phyloP scores from a whole-genome alignment of 31 red algal species.

The Asparagopsis taxiformis region DNA sequence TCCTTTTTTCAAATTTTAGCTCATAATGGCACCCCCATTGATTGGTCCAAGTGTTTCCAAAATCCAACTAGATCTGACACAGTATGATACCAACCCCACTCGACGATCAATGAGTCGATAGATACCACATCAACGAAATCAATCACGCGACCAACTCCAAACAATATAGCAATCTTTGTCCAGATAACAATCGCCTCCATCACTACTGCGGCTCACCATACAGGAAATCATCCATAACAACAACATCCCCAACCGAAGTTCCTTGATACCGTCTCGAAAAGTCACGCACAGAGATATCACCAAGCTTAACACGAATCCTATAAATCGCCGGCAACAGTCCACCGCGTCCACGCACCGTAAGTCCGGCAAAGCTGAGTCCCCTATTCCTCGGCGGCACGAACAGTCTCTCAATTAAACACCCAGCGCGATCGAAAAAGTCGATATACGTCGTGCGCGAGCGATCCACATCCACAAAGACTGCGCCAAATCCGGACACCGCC shows the following conservation, averaged over 20 bases:
- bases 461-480: constrained; percentile 54
- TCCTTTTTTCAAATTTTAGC: no score
- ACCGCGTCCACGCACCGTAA: background rate
- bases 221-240: constrained; percentile 48
- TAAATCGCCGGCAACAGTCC: background rate
- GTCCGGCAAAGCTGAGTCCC: constrained; percentile 28
- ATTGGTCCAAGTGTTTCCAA: no score
- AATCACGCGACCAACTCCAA: no score
- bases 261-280: background rate
- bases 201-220: constrained; percentile 68
- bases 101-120: no score
- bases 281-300: constrained; percentile 5
- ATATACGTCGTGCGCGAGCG: constrained; percentile 16
- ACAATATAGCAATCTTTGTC: no score
- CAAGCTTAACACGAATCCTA: constrained; percentile 9
- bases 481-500: constrained; percentile 36
- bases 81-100: no score
- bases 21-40: no score
- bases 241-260: constrained; percentile 12
- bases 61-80: no score
- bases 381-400: constrained; percentile 13
- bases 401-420: constrained; percentile 13
- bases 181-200: no score
- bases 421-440: constrained; percentile 15
- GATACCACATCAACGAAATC: no score